A percentile compares a stretch with the other conserved stretches of the same genome.
These are phyloP conservation scores for Saitozyma podzolica DNA, from an alignment of 768 basidiomycete genomes.

Conservation along the genomic window DNA sequence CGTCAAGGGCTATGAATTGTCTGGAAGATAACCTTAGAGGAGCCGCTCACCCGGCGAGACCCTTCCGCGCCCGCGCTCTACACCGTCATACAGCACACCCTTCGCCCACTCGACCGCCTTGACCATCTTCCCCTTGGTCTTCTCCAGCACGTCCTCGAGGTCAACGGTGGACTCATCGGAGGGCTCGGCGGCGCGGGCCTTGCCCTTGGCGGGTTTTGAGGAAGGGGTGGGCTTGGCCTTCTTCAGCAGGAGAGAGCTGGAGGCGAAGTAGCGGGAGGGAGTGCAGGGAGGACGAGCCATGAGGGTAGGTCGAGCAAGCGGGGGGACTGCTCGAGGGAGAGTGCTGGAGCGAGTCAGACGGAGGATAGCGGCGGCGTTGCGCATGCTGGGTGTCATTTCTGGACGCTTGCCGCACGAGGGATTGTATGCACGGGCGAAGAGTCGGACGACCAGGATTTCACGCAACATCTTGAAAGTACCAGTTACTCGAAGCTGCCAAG, in stretches of 20 bases:
- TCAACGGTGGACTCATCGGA: conserved; percentile 20
- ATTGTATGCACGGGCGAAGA: background rate
- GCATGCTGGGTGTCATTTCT: background rate
- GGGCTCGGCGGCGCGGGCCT: conserved; percentile 23
- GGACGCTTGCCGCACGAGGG: background rate
- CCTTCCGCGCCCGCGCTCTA: conserved; percentile 46
- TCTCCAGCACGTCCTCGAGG: conserved; percentile 26
- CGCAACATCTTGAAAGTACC: background rate
- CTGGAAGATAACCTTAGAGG: background rate
- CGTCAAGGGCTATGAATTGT: background rate
- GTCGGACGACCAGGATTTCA: background rate
- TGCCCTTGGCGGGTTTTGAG: conserved; percentile 20
- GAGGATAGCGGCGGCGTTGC: background rate
- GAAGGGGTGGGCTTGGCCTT: conserved; percentile 22
- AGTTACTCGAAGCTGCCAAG: background rate
- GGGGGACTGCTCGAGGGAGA: background rate
- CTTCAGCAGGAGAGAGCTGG: conserved; percentile 16
- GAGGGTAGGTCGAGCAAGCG: background rate
- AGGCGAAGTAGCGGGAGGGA: conserved; percentile 4
- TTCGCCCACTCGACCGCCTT: conserved; percentile 53
- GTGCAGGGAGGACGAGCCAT: background rate
- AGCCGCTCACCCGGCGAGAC: conserved; percentile 44
- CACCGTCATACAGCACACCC: conserved; percentile 51
- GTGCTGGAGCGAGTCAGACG: background rate
- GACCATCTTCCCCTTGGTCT: conserved; percentile 51